Conservation (phyloP, 352 stramenopile genomes). For the Globisporangium abappressorium region DNA sequence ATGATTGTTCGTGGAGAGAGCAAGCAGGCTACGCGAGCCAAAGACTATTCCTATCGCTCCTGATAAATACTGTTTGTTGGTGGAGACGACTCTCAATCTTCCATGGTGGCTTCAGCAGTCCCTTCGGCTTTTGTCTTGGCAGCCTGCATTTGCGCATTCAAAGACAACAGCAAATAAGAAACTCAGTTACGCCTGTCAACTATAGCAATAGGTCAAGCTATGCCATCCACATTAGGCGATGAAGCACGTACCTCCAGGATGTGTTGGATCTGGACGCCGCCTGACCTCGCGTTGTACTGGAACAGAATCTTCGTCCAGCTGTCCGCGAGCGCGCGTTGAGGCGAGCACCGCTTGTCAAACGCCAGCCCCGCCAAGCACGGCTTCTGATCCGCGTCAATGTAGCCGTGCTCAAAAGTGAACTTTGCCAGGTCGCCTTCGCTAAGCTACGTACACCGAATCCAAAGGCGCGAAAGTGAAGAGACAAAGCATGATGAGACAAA, state of each 20-base stretch:
- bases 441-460: conserved; percentile 29
- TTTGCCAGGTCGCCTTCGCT: conserved; percentile 75
- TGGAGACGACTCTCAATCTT: conserved; percentile 2
- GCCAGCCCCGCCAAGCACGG: conserved; percentile 50
- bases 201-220: background rate
- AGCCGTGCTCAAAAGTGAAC: conserved; percentile 70
- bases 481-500: background rate
- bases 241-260: conserved; percentile 55
- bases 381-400: conserved; percentile 42
- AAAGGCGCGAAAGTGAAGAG: background rate
- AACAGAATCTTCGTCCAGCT: conserved; percentile 90
- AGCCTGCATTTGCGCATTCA: conserved; percentile 16
- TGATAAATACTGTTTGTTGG: conserved; percentile 11
- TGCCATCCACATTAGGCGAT: background rate
- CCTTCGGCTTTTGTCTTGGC: conserved; percentile 13
- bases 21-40: conserved; percentile 32
- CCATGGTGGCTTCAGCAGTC: conserved; percentile 13
- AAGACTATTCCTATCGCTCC: conserved; percentile 34
- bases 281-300: conserved; percentile 64
- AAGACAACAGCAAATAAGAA: background rate
- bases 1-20: conserved; percentile 56
- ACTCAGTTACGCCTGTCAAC: conserved; percentile 7
- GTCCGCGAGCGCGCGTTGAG: conserved; percentile 76
- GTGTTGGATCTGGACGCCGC: conserved; percentile 55
- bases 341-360: conserved; percentile 76